phyloP scores from a whole-genome alignment of 2,329 filamentous ascomycete species.

The Aureobasidium sp. region DNA sequence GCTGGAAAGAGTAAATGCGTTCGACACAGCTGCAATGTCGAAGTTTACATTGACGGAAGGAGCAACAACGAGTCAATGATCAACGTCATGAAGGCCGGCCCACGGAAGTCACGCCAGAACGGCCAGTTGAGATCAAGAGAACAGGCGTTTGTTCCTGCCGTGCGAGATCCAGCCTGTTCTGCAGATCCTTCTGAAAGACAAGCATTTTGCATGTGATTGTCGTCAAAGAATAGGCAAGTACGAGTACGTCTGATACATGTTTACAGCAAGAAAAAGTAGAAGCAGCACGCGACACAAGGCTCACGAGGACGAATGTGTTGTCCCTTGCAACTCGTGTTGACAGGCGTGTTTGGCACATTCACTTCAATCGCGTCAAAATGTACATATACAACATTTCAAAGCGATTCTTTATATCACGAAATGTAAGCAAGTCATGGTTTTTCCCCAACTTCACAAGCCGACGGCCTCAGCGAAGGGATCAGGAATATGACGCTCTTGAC shows the following conservation, averaged over 20 bases:
- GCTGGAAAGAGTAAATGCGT: background rate
- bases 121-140: background rate
- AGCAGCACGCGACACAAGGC: background rate
- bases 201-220: slow-evolving; percentile 1
- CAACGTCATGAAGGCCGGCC: slow-evolving; percentile 1
- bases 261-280: background rate
- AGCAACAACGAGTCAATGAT: background rate
- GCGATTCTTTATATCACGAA: background rate
- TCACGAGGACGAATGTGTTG: background rate
- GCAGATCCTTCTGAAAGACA: background rate
- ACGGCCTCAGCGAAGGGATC: slow-evolving; percentile 83
- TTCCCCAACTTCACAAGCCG: slow-evolving; percentile 81
- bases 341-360: background rate
- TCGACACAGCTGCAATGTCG: background rate
- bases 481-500: slow-evolving; percentile 77
- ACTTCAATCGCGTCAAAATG: background rate
- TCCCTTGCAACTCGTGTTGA: slow-evolving; percentile 2
- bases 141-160: background rate
- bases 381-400: background rate
- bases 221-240: background rate
- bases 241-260: background rate
- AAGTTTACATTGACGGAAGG: background rate
- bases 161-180: background rate
- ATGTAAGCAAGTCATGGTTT: slow-evolving; percentile 62
- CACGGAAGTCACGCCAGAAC: background rate